Evolutionary conservation across 164 flowering plant genomes (phyloP).

Genomic region (Liquidambar formosana): DNA sequence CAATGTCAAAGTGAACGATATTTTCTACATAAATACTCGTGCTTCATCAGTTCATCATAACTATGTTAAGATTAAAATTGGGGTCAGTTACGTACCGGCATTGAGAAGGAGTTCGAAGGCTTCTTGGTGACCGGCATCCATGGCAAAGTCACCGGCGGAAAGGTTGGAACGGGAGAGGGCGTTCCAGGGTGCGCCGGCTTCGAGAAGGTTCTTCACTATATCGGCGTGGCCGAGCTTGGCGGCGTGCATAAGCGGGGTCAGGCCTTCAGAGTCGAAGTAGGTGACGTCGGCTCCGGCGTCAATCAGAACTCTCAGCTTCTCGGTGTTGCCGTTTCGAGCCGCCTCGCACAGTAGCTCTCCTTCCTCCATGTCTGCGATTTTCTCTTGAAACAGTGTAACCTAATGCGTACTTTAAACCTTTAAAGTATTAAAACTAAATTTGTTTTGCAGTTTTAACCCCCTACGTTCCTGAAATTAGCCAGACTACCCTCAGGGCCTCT

Average conservation of each 20-base stretch:
- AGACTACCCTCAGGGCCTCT: no score
- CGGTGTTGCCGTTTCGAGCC: constrained; percentile 57
- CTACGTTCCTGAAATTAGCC: no score
- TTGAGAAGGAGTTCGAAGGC: constrained; percentile 84
- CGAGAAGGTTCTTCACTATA: constrained; percentile 54
- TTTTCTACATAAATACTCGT: no score
- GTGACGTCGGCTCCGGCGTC: constrained; percentile 68
- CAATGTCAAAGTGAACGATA: no score
- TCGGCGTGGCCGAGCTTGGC: constrained; percentile 70
- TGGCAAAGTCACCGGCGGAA: constrained; percentile 94
- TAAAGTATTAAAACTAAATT: no score
- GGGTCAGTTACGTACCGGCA: constrained; percentile 50
- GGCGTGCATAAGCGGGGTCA: constrained; percentile 92
- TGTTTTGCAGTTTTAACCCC: no score
- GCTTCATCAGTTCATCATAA: no score
- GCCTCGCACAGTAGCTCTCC: constrained; percentile 65
- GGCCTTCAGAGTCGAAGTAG: constrained; percentile 70
- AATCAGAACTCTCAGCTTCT: constrained; percentile 39
- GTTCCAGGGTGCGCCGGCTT: constrained; percentile 95
- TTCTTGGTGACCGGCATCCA: constrained; percentile 82
- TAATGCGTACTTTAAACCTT: no score
- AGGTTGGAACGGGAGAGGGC: constrained; percentile 77
- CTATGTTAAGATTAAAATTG: background rate
- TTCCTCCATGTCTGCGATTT: constrained; percentile 21
- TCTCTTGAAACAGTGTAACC: no score